Evolutionary conservation across 2,329 filamentous ascomycete species (phyloP).

Genomic region (Sporothrix euskadiensis): DNA sequence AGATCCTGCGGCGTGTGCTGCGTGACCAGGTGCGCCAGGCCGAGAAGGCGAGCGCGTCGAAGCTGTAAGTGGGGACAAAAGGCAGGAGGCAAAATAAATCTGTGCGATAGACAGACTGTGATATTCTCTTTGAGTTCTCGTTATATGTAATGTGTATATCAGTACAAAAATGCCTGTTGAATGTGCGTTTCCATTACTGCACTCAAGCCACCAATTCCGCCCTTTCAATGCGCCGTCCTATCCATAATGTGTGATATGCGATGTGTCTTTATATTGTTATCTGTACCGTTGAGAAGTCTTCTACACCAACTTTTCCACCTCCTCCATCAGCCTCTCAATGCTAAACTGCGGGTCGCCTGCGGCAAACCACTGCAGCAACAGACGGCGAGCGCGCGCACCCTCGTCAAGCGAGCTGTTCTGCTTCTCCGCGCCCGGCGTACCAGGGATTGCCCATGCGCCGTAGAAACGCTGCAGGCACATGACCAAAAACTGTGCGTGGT

Average conservation of each 20-base stretch:
- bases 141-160: neutral
- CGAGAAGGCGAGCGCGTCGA: slow-evolving; percentile 43
- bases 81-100: neutral
- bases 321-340: slow-evolving; percentile 81
- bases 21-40: slow-evolving; percentile 45
- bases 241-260: neutral
- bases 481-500: slow-evolving; percentile 85
- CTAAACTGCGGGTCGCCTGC: slow-evolving; percentile 76
- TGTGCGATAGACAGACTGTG: neutral
- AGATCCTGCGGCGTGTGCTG: slow-evolving; percentile 49
- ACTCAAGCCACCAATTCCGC: neutral
- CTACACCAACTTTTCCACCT: slow-evolving; percentile 75
- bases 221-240: neutral
- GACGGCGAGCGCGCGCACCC: slow-evolving; percentile 63
- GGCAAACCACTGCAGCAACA: slow-evolving; percentile 78
- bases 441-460: slow-evolving; percentile 57
- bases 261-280: neutral
- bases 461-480: slow-evolving; percentile 97
- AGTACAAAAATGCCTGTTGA: neutral
- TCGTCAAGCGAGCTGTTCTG: slow-evolving; percentile 48
- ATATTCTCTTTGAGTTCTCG: neutral
- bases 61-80: slow-evolving; percentile 39
- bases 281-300: neutral
- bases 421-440: slow-evolving; percentile 39
- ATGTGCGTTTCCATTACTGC: slow-evolving; percentile 11